phyloP scores from a whole-genome alignment of 176 grass and related monocot species.

The Musa acuminata region DNA sequence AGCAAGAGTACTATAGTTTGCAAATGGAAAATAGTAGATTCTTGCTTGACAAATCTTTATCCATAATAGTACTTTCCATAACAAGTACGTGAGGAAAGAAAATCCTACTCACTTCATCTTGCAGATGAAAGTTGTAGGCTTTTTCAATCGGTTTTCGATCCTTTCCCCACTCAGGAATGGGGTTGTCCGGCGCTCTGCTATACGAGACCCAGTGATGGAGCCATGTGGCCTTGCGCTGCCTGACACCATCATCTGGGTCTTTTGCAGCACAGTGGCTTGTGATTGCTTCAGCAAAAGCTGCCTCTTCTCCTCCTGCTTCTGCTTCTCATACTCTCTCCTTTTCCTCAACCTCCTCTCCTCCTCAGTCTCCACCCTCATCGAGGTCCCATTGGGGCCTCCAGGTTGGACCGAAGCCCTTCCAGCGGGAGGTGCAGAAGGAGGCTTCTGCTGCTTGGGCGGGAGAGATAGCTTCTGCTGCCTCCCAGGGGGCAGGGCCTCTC shows the following conservation, averaged over 20 bases:
- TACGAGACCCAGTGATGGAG: conserved; percentile 23
- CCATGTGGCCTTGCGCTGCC: conserved; percentile 15
- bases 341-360: conserved; percentile 63
- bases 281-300: conserved; percentile 73
- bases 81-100: background rate
- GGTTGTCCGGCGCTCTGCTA: background rate
- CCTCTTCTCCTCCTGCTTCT: conserved; percentile 60
- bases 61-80: no score
- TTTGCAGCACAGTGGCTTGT: conserved; percentile 79
- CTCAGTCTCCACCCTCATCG: conserved; percentile 46
- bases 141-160: conserved; percentile 80
- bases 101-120: conserved; percentile 53
- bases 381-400: conserved; percentile 9
- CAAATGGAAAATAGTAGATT: background rate
- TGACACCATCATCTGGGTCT: conserved; percentile 41
- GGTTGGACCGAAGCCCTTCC: background rate
- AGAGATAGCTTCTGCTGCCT: background rate
- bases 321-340: conserved; percentile 81
- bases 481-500: background rate
- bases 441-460: background rate
- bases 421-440: background rate
- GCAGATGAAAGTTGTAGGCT: conserved; percentile 93
- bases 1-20: background rate
- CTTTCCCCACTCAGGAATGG: conserved; percentile 27
- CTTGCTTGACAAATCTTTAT: background rate